phyloP scores from a whole-genome alignment of 345 rosid species.

The Syzygium oleosum region DNA sequence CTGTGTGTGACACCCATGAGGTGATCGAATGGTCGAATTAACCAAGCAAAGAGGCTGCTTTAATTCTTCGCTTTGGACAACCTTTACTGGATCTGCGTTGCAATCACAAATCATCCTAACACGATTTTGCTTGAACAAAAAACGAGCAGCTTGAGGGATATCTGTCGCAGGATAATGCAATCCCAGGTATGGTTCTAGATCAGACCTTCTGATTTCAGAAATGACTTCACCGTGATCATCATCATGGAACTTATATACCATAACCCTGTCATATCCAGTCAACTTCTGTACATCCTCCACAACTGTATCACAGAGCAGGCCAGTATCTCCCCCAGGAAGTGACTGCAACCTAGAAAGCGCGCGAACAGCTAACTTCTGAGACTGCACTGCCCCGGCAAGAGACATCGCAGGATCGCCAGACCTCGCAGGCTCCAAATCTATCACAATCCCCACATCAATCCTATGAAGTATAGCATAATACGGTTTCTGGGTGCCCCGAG shows the following conservation, averaged over 20 bases:
- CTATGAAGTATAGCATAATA: conserved; percentile 79
- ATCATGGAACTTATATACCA: conserved; percentile 82
- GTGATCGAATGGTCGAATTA: conserved; percentile 66
- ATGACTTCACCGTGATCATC: conserved; percentile 88
- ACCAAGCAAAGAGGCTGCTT: conserved; percentile 69
- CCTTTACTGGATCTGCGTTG: conserved; percentile 40
- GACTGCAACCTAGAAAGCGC: conserved; percentile 85
- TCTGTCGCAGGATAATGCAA: conserved; percentile 84
- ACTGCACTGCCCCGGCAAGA: conserved; percentile 74
- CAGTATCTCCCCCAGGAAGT: conserved; percentile 76
- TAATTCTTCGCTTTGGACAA: conserved; percentile 58
- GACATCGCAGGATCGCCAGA: conserved; percentile 54
- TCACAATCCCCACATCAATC: conserved; percentile 66
- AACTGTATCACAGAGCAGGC: conserved; percentile 67
- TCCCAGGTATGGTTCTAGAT: conserved; percentile 84
- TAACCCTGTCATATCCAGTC: conserved; percentile 82
- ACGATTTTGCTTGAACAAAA: conserved; percentile 80
- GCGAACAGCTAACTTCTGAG: conserved; percentile 73
- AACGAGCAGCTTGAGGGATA: conserved; percentile 83
- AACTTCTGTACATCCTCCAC: conserved; percentile 85
- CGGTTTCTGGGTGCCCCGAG: conserved; percentile 47
- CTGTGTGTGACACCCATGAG: conserved; percentile 66
- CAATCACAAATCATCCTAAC: conserved; percentile 80
- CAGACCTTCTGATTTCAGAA: conserved; percentile 75
- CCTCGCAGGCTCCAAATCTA: conserved; percentile 79